Evolutionary conservation across 2,329 filamentous ascomycete species (phyloP).

Genomic region (Moelleriella libera): DNA sequence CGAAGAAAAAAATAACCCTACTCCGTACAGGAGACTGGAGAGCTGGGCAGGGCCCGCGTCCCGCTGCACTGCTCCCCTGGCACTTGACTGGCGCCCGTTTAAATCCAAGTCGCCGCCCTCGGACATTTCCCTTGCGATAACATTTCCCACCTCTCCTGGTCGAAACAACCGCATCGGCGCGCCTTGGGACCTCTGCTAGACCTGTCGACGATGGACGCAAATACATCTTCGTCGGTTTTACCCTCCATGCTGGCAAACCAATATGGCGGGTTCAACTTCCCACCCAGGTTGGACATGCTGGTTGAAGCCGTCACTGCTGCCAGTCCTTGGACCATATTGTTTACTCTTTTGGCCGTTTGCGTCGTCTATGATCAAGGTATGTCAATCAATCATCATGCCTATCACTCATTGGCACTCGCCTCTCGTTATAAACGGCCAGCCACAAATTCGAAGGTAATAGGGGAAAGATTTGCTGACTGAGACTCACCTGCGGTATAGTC

Average conservation of each 20-base stretch:
- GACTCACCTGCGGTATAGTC: conserved; percentile 29
- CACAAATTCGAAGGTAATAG: not conserved
- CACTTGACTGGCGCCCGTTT: not conserved
- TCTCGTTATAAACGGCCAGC: not conserved
- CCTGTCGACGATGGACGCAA: conserved; percentile 33
- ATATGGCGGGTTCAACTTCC: conserved; percentile 31
- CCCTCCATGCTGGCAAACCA: conserved; percentile 53
- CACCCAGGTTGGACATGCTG: conserved; percentile 40
- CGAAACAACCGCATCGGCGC: not conserved
- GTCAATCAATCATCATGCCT: conserved; percentile 18
- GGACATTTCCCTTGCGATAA: not conserved
- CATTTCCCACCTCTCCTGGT: not conserved
- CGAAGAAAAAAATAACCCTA: no score
- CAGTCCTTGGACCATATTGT: conserved; percentile 45
- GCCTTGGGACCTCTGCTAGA: not conserved
- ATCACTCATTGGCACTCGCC: not conserved
- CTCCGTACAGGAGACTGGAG: no score
- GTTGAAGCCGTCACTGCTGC: conserved; percentile 41
- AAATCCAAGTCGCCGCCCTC: not conserved
- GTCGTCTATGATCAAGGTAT: conserved; percentile 84
- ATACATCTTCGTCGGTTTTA: conserved; percentile 52
- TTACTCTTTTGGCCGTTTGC: conserved; percentile 56
- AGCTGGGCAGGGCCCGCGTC: not conserved
- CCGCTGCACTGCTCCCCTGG: not conserved
- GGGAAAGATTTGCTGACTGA: not conserved